phyloP scores from a whole-genome alignment of 1,284 basidiomycete species.

The Trichosporon faecale region DNA sequence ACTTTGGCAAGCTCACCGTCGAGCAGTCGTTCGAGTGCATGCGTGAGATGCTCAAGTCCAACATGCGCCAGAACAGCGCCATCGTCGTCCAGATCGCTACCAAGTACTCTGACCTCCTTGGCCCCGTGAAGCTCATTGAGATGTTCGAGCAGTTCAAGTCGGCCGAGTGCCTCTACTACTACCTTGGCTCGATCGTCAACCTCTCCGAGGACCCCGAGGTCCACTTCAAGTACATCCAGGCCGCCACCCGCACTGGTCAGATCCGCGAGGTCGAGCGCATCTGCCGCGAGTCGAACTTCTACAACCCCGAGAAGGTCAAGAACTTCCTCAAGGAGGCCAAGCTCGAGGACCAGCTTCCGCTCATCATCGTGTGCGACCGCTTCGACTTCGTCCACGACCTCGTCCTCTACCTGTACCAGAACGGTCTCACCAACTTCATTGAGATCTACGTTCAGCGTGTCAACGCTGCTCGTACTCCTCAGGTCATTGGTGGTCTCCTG shows the following conservation, averaged over 20 bases:
- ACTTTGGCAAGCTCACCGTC: slow-evolving; percentile 97
- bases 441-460: slow-evolving; percentile 99
- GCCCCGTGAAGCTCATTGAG: slow-evolving; percentile 95
- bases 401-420: slow-evolving; percentile 98
- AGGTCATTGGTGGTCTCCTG: slow-evolving; percentile 93
- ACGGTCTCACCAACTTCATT: slow-evolving; percentile 94
- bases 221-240: slow-evolving; percentile 99
- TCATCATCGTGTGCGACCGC: slow-evolving; percentile 99
- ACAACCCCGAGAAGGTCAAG: slow-evolving; percentile 99
- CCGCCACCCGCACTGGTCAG: slow-evolving; percentile 95
- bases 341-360: slow-evolving; percentile 90
- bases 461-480: slow-evolving; percentile 96
- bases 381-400: slow-evolving; percentile 99
- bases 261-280: slow-evolving; percentile 99
- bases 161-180: slow-evolving; percentile 98
- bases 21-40: slow-evolving; percentile 96
- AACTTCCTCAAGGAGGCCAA: slow-evolving; percentile 99
- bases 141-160: slow-evolving; percentile 99
- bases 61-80: slow-evolving; percentile 97
- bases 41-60: slow-evolving; percentile 94
- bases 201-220: slow-evolving; percentile 94
- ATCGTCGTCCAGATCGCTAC: slow-evolving; percentile 97
- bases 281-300: slow-evolving; percentile 93
- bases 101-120: slow-evolving; percentile 97
- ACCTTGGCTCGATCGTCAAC: slow-evolving; percentile 95